A percentile compares a stretch with the other conserved stretches of the same genome.
These are phyloP conservation scores for Lodderomyces theae DNA, from an alignment of 1,139 yeast species.

Conservation along the genomic window DNA sequence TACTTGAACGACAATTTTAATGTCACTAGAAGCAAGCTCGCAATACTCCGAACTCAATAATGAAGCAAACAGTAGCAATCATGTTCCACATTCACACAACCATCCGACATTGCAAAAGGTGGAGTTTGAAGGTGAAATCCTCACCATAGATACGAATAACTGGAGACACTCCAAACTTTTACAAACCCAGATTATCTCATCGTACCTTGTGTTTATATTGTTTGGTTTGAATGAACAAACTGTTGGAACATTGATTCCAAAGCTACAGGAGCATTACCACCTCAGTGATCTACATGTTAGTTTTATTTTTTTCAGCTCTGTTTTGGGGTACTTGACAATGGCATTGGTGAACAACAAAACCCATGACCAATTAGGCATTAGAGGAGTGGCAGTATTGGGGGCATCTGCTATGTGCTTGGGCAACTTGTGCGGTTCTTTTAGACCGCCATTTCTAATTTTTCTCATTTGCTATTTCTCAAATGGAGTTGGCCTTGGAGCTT, in stretches of 20 bases:
- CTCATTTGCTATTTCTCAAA: conserved; percentile 35
- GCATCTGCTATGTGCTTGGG: conserved; percentile 29
- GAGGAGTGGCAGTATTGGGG: conserved; percentile 39
- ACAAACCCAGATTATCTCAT: conserved; percentile 38
- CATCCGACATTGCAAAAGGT: conserved; percentile 11
- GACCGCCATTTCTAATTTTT: conserved; percentile 39
- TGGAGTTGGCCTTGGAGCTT: conserved; percentile 60
- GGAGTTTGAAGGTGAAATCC: conserved; percentile 25
- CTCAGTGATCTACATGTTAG: conserved; percentile 43
- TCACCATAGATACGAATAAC: conserved; percentile 36
- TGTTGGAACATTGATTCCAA: conserved; percentile 54
- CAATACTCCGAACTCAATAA: not conserved
- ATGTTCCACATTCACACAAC: not conserved
- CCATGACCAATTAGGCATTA: conserved; percentile 34
- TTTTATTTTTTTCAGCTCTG: conserved; percentile 32
- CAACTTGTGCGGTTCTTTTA: conserved; percentile 25
- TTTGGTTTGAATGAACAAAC: conserved; percentile 60
- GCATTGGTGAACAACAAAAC: conserved; percentile 33
- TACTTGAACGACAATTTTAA: not conserved
- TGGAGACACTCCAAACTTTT: conserved; percentile 38
- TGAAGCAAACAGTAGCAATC: not conserved
- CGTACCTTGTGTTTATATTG: conserved; percentile 38
- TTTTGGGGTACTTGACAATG: conserved; percentile 40
- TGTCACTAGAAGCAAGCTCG: not conserved
- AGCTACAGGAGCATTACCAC: conserved; percentile 41